Conservation (phyloP, 1,284 basidiomycete genomes). For the Pseudozyma flocculosa region DNA sequence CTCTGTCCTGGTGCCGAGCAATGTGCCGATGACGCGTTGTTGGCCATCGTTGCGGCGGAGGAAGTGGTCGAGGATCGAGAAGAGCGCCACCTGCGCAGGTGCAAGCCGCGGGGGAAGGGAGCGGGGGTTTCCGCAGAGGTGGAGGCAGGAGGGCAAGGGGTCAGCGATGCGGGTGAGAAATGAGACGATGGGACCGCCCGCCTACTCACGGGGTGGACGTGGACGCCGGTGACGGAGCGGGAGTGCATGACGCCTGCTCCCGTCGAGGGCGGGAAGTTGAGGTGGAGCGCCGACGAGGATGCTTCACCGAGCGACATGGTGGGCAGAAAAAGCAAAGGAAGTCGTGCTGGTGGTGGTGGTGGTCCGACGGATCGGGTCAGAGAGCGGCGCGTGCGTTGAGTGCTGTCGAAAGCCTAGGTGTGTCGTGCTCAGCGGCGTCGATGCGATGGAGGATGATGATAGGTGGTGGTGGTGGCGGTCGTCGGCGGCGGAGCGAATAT, state of each 20-base stretch:
- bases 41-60: conserved; percentile 73
- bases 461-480: too few species aligned
- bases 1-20: conserved; percentile 82
- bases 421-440: too few species aligned
- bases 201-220: conserved; percentile 49
- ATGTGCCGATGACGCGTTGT: conserved; percentile 85
- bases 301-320: conserved; percentile 36
- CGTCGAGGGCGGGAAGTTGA: conserved; percentile 53
- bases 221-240: conserved; percentile 51
- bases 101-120: not conserved
- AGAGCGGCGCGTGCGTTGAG: too few species aligned
- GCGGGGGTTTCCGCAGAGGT: too few species aligned
- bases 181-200: not conserved
- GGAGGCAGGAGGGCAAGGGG: not conserved
- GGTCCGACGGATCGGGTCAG: not conserved
- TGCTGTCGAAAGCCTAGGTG: too few species aligned
- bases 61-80: conserved; percentile 96
- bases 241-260: conserved; percentile 52
- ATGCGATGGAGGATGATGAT: too few species aligned
- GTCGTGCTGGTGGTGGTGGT: not conserved
- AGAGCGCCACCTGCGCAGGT: conserved; percentile 64
- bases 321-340: not conserved
- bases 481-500: too few species aligned
- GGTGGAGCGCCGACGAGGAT: conserved; percentile 52
- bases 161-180: not conserved